Evolutionary conservation across 371 early-diverging fungal genomes (phyloP).

Genomic region (Circinella umbellata): DNA sequence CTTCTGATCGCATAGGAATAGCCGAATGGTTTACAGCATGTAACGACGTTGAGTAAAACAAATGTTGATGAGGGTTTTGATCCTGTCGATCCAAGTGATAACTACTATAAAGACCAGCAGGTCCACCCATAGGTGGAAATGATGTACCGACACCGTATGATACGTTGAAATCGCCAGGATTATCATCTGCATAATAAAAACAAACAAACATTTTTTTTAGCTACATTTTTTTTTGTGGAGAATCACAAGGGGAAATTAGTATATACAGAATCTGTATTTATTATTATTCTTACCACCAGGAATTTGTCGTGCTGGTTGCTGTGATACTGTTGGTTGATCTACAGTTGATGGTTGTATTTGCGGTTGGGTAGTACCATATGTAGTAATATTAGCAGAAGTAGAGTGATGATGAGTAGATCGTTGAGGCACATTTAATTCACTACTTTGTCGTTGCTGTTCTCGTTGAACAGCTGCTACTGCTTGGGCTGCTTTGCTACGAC

Average conservation of each 20-base stretch:
- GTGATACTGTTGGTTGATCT: neutral
- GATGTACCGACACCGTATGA: slow-evolving; percentile 9
- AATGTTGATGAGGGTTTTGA: slow-evolving; percentile 33
- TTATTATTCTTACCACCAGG: neutral
- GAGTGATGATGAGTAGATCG: too few relatives aligned
- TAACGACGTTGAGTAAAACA: slow-evolving; percentile 35
- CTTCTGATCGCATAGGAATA: slow-evolving; percentile 23
- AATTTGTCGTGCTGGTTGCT: neutral
- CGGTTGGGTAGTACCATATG: neutral
- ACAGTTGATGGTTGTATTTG: neutral
- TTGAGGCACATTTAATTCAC: too few relatives aligned
- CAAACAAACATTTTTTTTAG: neutral
- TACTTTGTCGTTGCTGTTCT: neutral
- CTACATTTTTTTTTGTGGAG: too few relatives aligned
- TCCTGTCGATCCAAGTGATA: slow-evolving; percentile 50
- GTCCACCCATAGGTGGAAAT: slow-evolving; percentile 6
- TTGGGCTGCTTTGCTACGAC: slow-evolving; percentile 10
- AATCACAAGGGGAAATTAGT: too few relatives aligned
- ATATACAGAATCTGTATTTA: too few relatives aligned
- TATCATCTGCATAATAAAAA: too few relatives aligned
- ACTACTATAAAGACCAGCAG: neutral
- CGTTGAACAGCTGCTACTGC: neutral
- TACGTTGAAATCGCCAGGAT: slow-evolving; percentile 4
- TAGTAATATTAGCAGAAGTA: too few relatives aligned
- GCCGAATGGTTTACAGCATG: slow-evolving; percentile 33